Evolutionary conservation across 1,284 basidiomycete species (phyloP).

Genomic region (Lignosus rhinocerotis): DNA sequence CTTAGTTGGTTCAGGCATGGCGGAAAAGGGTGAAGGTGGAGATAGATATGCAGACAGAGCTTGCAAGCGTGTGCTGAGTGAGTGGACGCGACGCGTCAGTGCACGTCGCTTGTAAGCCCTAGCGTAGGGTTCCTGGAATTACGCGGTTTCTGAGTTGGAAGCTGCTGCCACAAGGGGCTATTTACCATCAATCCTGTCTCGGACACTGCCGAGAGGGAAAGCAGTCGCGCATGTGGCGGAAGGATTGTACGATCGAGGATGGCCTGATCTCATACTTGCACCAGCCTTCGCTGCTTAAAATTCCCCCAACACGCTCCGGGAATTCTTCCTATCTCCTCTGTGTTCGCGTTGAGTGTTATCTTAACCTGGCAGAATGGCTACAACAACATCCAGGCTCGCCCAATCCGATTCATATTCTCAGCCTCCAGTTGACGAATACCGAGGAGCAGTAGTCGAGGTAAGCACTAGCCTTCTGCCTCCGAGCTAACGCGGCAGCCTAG

Average conservation of each 20-base stretch:
- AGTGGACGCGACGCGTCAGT: slow-evolving; percentile 26
- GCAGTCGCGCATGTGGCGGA: background rate
- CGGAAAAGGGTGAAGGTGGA: slow-evolving; percentile 4
- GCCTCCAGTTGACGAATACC: slow-evolving; percentile 55
- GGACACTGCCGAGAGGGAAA: slow-evolving; percentile 11
- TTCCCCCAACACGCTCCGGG: background rate
- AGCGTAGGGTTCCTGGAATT: slow-evolving; percentile 11
- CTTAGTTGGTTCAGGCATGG: slow-evolving; percentile 59
- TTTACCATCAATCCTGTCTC: background rate
- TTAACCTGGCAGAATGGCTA: slow-evolving; percentile 13
- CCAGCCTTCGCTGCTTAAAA: slow-evolving; percentile 4
- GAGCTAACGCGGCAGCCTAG: slow-evolving; percentile 30
- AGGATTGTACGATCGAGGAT: slow-evolving; percentile 20
- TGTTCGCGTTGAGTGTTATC: background rate
- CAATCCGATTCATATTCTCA: slow-evolving; percentile 5
- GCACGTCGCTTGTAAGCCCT: slow-evolving; percentile 15
- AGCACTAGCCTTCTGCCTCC: slow-evolving; percentile 5
- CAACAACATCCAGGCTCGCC: slow-evolving; percentile 10
- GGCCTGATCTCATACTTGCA: slow-evolving; percentile 17
- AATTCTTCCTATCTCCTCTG: background rate
- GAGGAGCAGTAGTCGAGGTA: slow-evolving; percentile 82
- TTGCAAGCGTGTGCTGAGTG: slow-evolving; percentile 6
- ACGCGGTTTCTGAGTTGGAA: slow-evolving; percentile 18
- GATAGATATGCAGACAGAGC: slow-evolving; percentile 8
- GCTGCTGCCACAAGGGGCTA: background rate